A percentile compares a stretch with the other conserved stretches of the same genome.
phyloP scores from a whole-genome alignment of 1,139 yeast genomes.

The Protomyces gravidus region DNA sequence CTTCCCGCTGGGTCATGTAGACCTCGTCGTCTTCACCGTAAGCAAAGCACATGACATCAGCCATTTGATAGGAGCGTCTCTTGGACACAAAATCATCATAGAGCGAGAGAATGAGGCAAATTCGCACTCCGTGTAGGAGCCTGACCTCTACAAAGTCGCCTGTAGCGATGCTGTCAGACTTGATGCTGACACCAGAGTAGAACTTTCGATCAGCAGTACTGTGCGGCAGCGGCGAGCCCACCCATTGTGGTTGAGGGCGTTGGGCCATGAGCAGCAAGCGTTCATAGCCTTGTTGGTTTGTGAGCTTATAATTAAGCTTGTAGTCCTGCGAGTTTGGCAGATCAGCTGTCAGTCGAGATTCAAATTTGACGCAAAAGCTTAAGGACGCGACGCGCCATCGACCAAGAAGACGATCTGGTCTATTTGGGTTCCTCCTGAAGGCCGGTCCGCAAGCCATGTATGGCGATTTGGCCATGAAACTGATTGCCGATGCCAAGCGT shows the following conservation, averaged over 20 bases:
- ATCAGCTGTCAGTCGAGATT: neutral
- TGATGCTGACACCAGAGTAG: neutral
- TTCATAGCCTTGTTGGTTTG: too few species aligned
- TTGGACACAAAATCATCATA: neutral
- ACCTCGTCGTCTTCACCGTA: neutral
- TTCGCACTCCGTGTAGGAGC: neutral
- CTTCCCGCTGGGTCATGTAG: neutral
- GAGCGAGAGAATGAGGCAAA: neutral
- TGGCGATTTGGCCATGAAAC: conserved; percentile 80
- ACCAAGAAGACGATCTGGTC: too few species aligned
- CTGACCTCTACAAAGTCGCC: neutral
- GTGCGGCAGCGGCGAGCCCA: neutral
- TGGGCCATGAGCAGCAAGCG: too few species aligned
- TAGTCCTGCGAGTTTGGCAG: too few species aligned
- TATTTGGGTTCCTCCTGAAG: too few species aligned
- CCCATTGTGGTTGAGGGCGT: neutral
- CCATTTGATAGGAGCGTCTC: neutral
- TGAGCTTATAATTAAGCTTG: too few species aligned
- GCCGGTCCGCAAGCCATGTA: too few species aligned
- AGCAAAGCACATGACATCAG: neutral
- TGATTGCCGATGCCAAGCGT: conserved; percentile 79
- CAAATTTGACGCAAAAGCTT: too few species aligned
- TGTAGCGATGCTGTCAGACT: neutral
- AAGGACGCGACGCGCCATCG: too few species aligned
- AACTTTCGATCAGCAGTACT: neutral